A percentile compares a stretch with the other conserved stretches of the same genome.
phyloP scores from a whole-genome alignment of 2,329 filamentous ascomycete species.

The Fusarium floridanum region DNA sequence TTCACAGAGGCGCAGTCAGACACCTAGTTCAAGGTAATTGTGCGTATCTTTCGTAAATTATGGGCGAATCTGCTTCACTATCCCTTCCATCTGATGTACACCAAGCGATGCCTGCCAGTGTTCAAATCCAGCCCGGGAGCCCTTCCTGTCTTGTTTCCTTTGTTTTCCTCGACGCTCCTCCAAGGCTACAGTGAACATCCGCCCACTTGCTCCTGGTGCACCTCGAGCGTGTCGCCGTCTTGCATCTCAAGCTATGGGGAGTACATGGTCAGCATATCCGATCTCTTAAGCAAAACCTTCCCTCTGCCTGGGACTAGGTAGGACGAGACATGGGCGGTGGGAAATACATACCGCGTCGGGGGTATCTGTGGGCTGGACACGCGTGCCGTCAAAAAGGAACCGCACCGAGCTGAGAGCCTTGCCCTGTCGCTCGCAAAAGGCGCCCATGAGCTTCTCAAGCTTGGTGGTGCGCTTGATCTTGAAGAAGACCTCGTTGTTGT shows the following conservation, averaged over 20 bases:
- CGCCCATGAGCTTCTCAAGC: constrained; percentile 97
- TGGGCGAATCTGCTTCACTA: constrained; percentile 33
- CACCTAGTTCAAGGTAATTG: constrained; percentile 36
- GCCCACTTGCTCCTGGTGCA: constrained; percentile 98
- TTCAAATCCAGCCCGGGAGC: constrained; percentile 33
- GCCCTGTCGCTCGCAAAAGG: constrained; percentile 96
- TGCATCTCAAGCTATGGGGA: constrained; percentile 88
- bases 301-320: not conserved
- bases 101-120: constrained; percentile 33
- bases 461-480: constrained; percentile 99
- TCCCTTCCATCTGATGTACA: constrained; percentile 40
- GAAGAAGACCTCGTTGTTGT: constrained; percentile 99
- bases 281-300: not conserved
- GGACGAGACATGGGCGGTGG: not conserved
- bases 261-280: constrained; percentile 19
- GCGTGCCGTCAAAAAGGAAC: constrained; percentile 95
- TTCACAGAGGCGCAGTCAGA: not conserved
- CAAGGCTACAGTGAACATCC: constrained; percentile 59
- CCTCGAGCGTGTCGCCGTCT: constrained; percentile 95
- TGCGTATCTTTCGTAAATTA: constrained; percentile 50
- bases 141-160: constrained; percentile 17
- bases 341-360: constrained; percentile 83
- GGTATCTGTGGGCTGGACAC: constrained; percentile 89
- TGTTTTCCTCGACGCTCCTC: not conserved
- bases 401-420: constrained; percentile 87